phyloP scores from a whole-genome alignment of 495 filamentous ascomycete species.

The Aspergillus funiculosus region DNA sequence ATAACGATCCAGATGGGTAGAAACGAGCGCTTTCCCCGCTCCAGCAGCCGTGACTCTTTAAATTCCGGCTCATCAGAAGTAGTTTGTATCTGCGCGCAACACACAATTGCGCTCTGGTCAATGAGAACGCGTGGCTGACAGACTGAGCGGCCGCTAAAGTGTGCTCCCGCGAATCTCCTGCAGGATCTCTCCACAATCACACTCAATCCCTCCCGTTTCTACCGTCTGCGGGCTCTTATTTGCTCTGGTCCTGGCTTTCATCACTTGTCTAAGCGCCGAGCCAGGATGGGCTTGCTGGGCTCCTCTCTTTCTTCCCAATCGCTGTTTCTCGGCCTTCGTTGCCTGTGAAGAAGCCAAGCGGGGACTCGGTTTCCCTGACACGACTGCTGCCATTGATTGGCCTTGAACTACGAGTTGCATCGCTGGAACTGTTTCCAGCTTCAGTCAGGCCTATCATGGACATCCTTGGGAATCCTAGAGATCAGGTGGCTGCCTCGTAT shows the following conservation, averaged over 20 bases:
- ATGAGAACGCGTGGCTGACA: constrained; percentile 12
- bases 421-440: constrained; percentile 5
- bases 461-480: too few relatives aligned
- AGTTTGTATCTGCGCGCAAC: constrained; percentile 10
- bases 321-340: neutral
- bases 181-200: constrained; percentile 21
- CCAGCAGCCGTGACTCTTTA: constrained; percentile 11
- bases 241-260: neutral
- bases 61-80: too few relatives aligned
- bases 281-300: constrained; percentile 9
- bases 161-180: constrained; percentile 22
- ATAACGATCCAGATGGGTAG: too few relatives aligned
- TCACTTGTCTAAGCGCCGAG: constrained; percentile 14
- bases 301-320: constrained; percentile 12
- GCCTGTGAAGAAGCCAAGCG: constrained; percentile 20
- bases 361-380: neutral
- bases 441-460: constrained; percentile 1
- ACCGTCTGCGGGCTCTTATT: constrained; percentile 6
- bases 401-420: neutral
- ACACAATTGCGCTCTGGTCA: constrained; percentile 6
- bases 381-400: constrained; percentile 11
- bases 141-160: constrained; percentile 19
- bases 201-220: constrained; percentile 8
- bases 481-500: constrained; percentile 16
- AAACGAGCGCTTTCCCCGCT: constrained; percentile 7